Evolutionary conservation across 23 red algal species (phyloP).

Genomic region (Gracilaria vermiculophylla): DNA sequence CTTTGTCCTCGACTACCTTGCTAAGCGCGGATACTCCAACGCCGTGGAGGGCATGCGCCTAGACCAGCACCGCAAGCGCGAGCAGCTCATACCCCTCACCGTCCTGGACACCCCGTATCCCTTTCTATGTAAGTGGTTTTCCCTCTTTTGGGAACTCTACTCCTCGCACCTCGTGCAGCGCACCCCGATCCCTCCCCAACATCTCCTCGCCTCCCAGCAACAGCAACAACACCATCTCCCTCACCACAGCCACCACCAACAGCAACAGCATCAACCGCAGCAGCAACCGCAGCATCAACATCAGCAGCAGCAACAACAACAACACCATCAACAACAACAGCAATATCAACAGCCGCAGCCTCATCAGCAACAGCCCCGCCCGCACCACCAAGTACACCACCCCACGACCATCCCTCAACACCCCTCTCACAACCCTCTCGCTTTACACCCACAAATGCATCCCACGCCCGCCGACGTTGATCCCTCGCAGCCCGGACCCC

Average conservation of each 20-base stretch:
- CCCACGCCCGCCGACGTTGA: slow-evolving; percentile 1
- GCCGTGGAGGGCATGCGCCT: slow-evolving; percentile 37
- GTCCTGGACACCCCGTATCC: slow-evolving; percentile 15
- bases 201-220: not conserved
- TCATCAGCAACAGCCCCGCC: not conserved
- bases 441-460: not conserved
- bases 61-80: slow-evolving; percentile 41
- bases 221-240: not conserved
- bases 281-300: not conserved
- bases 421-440: not conserved
- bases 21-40: slow-evolving; percentile 32
- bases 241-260: no score
- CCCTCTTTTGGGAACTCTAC: slow-evolving; percentile 56
- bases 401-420: slow-evolving; percentile 5
- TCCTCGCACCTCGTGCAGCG: not conserved
- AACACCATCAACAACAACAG: not conserved
- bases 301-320: not conserved
- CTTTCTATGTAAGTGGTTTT: slow-evolving; percentile 35
- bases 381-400: slow-evolving; percentile 1
- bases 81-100: slow-evolving; percentile 25
- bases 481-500: not conserved
- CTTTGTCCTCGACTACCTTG: slow-evolving; percentile 56
- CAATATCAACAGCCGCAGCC: not conserved
- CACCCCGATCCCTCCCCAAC: not conserved
- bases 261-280: not conserved